A percentile compares a stretch with the other conserved stretches of the same genome.
phyloP scores from a whole-genome alignment of 108 stramenopile genomes.

The Fragilaria crotonensis region DNA sequence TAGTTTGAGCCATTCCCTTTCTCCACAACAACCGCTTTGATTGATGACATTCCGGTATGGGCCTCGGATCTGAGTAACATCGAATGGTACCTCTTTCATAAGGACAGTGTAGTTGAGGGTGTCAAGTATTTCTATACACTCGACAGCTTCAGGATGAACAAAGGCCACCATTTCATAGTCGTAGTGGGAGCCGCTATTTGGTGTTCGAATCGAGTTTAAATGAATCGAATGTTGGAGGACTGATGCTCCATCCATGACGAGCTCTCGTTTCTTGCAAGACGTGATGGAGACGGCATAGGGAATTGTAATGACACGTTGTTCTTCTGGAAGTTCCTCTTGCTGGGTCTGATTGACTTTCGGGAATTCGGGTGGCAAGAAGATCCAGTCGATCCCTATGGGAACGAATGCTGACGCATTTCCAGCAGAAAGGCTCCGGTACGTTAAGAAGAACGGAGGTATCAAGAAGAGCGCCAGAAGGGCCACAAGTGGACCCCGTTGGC shows the following conservation, averaged over 20 bases:
- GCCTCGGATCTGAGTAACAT: slow-evolving; percentile 39
- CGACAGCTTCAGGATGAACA: slow-evolving; percentile 47
- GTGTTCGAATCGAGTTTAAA: slow-evolving; percentile 17
- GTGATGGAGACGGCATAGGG: slow-evolving; percentile 70
- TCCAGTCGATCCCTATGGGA: too few species aligned
- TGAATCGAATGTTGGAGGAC: slow-evolving; percentile 51
- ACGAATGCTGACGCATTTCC: too few species aligned
- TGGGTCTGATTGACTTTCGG: too few species aligned
- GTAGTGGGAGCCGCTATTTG: slow-evolving; percentile 21
- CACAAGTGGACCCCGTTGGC: too few species aligned
- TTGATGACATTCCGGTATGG: slow-evolving; percentile 21
- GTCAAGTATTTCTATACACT: slow-evolving; percentile 19
- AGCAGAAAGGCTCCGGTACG: too few species aligned
- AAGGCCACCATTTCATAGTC: slow-evolving; percentile 50
- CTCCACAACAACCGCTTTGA: slow-evolving; percentile 68
- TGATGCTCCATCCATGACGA: slow-evolving; percentile 38
- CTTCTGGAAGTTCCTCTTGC: too few species aligned
- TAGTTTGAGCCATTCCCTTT: slow-evolving; percentile 82
- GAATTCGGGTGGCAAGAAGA: too few species aligned
- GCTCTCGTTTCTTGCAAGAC: slow-evolving; percentile 21
- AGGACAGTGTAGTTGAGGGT: slow-evolving; percentile 37
- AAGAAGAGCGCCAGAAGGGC: too few species aligned
- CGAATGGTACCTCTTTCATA: slow-evolving; percentile 43
- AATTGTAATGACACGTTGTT: too few species aligned
- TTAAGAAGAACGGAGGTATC: too few species aligned